A percentile compares a stretch with the other conserved stretches of the same genome.
Evolutionary conservation across 1,139 yeast genomes (phyloP).

Genomic region (Yamadazyma blattariae): DNA sequence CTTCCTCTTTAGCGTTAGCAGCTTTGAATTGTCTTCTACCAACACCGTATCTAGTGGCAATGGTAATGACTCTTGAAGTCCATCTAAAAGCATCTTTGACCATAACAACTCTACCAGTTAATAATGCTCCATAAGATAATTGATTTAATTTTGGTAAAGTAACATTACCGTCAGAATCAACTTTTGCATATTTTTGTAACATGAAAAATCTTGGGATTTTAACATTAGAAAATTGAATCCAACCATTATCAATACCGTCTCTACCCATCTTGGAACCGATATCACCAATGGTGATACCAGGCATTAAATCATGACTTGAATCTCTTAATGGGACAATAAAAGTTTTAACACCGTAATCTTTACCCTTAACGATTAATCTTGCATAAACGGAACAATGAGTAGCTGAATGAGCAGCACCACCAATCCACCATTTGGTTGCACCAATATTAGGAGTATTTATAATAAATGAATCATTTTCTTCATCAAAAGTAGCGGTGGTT

Average conservation of each 20-base stretch:
- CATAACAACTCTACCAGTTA: constrained; percentile 90
- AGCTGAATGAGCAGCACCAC: constrained; percentile 94
- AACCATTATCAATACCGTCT: constrained; percentile 87
- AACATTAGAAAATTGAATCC: constrained; percentile 86
- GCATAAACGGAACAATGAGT: constrained; percentile 84
- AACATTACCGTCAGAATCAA: constrained; percentile 67
- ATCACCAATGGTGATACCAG: constrained; percentile 85
- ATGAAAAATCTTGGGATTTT: constrained; percentile 79
- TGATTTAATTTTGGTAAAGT: constrained; percentile 78
- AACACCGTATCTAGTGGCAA: constrained; percentile 85
- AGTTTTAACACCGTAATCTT: constrained; percentile 88
- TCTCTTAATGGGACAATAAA: constrained; percentile 89
- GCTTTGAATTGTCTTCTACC: constrained; percentile 77
- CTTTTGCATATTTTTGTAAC: constrained; percentile 79
- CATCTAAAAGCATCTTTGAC: constrained; percentile 80
- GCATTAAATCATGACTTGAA: constrained; percentile 61
- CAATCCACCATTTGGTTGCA: constrained; percentile 98
- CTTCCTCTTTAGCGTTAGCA: constrained; percentile 23
- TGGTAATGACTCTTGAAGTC: constrained; percentile 75
- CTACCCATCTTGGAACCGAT: constrained; percentile 94
- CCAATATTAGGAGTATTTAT: constrained; percentile 87
- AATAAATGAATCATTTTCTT: constrained; percentile 59
- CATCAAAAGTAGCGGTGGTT: constrained; percentile 82
- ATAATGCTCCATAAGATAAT: constrained; percentile 79
- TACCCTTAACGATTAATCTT: constrained; percentile 72